phyloP scores from a whole-genome alignment of 1,284 basidiomycete genomes.

The Apiotrichum sp. region DNA sequence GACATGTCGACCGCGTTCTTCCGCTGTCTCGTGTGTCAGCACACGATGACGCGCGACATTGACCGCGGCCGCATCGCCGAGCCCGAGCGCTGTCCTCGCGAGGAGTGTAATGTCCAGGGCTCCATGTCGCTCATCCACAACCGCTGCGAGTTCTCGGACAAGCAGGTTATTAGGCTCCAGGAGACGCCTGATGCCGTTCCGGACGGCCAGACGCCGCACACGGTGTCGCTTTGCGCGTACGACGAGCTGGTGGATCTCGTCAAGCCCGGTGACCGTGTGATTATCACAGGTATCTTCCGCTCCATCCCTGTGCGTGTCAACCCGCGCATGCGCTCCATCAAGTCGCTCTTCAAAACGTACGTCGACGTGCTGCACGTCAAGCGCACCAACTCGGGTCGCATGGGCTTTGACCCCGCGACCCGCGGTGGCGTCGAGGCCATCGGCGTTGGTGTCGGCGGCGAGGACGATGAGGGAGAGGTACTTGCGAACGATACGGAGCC shows the following conservation, averaged over 20 bases:
- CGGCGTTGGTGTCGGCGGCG: constrained; percentile 76
- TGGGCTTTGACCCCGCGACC: constrained; percentile 77
- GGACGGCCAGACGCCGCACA: constrained; percentile 97
- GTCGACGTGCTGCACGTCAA: constrained; percentile 91
- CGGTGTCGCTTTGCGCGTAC: constrained; percentile 90
- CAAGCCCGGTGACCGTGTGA: constrained; percentile 89
- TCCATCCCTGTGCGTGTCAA: constrained; percentile 91
- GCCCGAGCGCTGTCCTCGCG: constrained; percentile 82
- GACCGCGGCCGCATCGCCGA: constrained; percentile 94
- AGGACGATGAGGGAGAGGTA: constrained; percentile 62
- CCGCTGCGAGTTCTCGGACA: constrained; percentile 89
- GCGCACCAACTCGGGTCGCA: constrained; percentile 61
- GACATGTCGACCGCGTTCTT: constrained; percentile 99
- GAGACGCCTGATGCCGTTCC: constrained; percentile 97
- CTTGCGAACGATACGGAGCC: constrained; percentile 24
- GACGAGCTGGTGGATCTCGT: constrained; percentile 92
- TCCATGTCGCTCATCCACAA: constrained; percentile 96
- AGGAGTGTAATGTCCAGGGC: constrained; percentile 78
- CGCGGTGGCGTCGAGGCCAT: constrained; percentile 55
- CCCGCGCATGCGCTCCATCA: constrained; percentile 82
- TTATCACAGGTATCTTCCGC: constrained; percentile 90
- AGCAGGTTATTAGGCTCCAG: constrained; percentile 90
- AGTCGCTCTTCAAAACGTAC: constrained; percentile 93
- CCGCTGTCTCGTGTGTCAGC: constrained; percentile 90
- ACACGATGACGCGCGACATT: constrained; percentile 91